Evolutionary conservation across 192 early-diverging fungal genomes (phyloP).

Genomic region (Glomus cerebriforme): DNA sequence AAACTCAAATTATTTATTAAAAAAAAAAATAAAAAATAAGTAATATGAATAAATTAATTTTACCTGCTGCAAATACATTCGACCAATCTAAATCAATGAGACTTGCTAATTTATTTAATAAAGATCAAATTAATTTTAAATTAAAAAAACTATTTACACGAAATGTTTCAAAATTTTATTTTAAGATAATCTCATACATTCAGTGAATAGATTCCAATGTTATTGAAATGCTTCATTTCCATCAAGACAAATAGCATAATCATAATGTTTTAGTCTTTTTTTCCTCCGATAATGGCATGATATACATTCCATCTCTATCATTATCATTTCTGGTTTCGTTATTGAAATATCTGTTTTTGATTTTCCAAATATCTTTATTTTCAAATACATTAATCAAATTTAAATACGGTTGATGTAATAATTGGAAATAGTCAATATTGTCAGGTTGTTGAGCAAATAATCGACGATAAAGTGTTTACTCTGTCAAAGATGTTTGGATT

Average conservation of each 20-base stretch:
- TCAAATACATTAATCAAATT: slow-evolving; percentile 18
- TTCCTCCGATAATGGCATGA: slow-evolving; percentile 13
- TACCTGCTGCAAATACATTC: slow-evolving; percentile 18
- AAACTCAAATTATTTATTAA: no score
- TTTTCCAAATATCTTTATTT: slow-evolving; percentile 6
- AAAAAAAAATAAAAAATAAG: no score
- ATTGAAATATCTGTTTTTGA: not conserved
- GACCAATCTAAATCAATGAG: slow-evolving; percentile 1
- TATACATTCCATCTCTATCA: not conserved
- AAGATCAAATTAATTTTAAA: not conserved
- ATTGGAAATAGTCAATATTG: not conserved
- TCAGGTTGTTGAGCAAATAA: not conserved
- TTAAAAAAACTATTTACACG: no score
- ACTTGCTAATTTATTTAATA: not conserved
- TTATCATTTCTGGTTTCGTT: not conserved
- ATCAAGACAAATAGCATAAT: not conserved
- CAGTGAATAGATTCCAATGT: slow-evolving; percentile 16
- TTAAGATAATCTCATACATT: not conserved
- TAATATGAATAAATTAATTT: no score
- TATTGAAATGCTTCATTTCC: slow-evolving; percentile 1
- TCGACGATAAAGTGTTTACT: not conserved
- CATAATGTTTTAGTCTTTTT: not conserved
- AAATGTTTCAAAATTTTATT: no score
- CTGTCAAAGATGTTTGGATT: not conserved
- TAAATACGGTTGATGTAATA: not conserved